Evolutionary conservation across 495 filamentous ascomycete genomes (phyloP).

Genomic region (Extremus antarcticus): DNA sequence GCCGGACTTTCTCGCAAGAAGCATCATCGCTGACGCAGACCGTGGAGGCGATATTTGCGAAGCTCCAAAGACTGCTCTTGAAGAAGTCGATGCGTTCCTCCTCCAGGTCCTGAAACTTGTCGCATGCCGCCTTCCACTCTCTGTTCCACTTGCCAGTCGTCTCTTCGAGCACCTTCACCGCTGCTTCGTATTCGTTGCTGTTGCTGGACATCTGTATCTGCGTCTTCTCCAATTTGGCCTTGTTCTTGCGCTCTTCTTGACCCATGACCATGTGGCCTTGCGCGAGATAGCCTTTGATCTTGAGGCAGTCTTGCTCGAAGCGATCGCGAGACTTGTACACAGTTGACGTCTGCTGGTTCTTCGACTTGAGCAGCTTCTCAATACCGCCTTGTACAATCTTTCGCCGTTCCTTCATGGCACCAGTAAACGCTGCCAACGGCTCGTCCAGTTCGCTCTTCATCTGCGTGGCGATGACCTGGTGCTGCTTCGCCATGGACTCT

Average conservation of each 20-base stretch:
- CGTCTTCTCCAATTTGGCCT: constrained; percentile 96
- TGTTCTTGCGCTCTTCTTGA: constrained; percentile 97
- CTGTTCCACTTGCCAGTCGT: constrained; percentile 94
- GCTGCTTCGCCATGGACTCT: constrained; percentile 89
- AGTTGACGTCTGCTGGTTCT: constrained; percentile 76
- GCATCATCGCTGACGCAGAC: constrained; percentile 99
- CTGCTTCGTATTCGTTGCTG: constrained; percentile 85
- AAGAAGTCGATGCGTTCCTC: constrained; percentile 94
- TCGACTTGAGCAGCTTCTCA: constrained; percentile 86
- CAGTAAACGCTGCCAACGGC: constrained; percentile 79
- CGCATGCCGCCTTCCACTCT: constrained; percentile 94
- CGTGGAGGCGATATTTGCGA: constrained; percentile 92
- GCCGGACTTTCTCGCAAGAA: constrained; percentile 91
- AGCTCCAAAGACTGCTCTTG: constrained; percentile 94
- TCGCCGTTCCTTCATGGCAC: constrained; percentile 84
- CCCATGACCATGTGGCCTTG: constrained; percentile 99
- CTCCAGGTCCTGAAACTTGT: constrained; percentile 99
- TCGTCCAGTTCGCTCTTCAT: constrained; percentile 98
- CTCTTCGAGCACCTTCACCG: constrained; percentile 87
- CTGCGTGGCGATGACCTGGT: constrained; percentile 77
- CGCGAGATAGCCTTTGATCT: constrained; percentile 95
- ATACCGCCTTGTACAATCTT: constrained; percentile 91
- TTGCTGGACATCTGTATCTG: constrained; percentile 85
- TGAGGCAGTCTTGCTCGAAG: constrained; percentile 93
- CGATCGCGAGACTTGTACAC: constrained; percentile 95